Conservation (phyloP, 2,329 filamentous ascomycete species). For the Neocatenulostroma microsporum region DNA sequence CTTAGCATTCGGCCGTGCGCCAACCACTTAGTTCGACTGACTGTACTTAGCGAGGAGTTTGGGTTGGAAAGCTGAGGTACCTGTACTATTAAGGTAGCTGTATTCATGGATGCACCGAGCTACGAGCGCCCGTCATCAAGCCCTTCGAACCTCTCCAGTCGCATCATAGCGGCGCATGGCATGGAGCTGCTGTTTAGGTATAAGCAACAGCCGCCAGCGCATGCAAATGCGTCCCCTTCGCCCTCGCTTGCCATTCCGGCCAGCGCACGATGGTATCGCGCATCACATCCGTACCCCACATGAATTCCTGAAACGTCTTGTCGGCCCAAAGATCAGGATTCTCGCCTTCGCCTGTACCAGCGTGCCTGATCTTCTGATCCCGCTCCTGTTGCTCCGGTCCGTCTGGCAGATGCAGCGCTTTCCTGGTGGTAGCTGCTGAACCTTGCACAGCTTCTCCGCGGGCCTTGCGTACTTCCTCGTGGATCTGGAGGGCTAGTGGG, state of each 20-base stretch:
- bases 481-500: conserved; percentile 29
- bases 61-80: no score
- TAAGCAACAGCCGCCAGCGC: conserved; percentile 8
- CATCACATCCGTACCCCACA: conserved; percentile 14
- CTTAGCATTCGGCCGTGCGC: no score
- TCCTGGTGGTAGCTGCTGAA: conserved; percentile 30
- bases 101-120: no score
- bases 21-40: no score
- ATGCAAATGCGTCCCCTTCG: conserved; percentile 9
- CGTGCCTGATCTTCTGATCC: conserved; percentile 11
- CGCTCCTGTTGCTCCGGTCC: conserved; percentile 12
- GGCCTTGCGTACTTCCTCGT: conserved; percentile 32
- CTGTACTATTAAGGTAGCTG: no score
- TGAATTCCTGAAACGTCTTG: conserved; percentile 10
- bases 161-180: no score
- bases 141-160: no score
- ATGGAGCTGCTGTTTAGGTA: no score
- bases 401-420: conserved; percentile 25
- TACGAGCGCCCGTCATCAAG: no score
- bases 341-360: conserved; percentile 6
- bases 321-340: conserved; percentile 13
- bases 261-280: conserved; percentile 9
- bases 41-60: background rate
- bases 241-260: conserved; percentile 11
- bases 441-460: conserved; percentile 34